These are phyloP conservation scores for Yamadazyma oceani DNA, from an alignment of 1,139 yeast species.

Conservation along the genomic window DNA sequence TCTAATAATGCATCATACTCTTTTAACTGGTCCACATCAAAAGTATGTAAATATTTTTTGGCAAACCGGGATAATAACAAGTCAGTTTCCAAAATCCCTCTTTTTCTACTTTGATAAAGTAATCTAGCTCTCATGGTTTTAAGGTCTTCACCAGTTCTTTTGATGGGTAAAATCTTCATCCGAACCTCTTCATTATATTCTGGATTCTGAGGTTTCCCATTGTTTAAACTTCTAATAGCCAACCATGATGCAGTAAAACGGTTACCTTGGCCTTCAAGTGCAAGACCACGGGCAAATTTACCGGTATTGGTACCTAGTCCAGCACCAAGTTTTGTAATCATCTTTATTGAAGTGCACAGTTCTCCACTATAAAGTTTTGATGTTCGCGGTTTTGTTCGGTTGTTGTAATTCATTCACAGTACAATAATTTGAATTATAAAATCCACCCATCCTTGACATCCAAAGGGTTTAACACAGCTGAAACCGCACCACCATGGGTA, in stretches of 20 bases:
- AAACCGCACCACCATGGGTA: conserved; percentile 67
- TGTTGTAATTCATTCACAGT: no score
- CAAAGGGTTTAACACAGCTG: no score
- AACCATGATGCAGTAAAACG: no score
- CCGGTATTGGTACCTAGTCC: no score
- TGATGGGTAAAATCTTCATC: conserved; percentile 71
- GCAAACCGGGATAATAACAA: conserved; percentile 84
- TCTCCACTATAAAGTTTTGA: not conserved
- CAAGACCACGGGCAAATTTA: no score
- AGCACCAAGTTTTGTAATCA: no score
- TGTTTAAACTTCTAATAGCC: conserved; percentile 23
- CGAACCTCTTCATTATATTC: conserved; percentile 32
- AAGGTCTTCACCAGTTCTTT: conserved; percentile 70
- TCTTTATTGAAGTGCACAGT: no score
- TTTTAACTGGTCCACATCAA: conserved; percentile 68
- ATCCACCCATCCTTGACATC: no score
- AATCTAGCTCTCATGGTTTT: conserved; percentile 83
- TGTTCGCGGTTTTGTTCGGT: no score
- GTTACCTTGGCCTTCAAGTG: no score
- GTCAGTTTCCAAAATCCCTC: conserved; percentile 95
- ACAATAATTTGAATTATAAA: no score
- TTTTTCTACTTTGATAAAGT: conserved; percentile 86
- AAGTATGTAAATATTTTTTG: conserved; percentile 58
- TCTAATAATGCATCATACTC: conserved; percentile 87
- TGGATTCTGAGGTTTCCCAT: conserved; percentile 50